Evolutionary conservation across 352 stramenopile species (phyloP), one percentile per base, ranked within the genome.

Genomic region (Pythium monospermum): DNA sequence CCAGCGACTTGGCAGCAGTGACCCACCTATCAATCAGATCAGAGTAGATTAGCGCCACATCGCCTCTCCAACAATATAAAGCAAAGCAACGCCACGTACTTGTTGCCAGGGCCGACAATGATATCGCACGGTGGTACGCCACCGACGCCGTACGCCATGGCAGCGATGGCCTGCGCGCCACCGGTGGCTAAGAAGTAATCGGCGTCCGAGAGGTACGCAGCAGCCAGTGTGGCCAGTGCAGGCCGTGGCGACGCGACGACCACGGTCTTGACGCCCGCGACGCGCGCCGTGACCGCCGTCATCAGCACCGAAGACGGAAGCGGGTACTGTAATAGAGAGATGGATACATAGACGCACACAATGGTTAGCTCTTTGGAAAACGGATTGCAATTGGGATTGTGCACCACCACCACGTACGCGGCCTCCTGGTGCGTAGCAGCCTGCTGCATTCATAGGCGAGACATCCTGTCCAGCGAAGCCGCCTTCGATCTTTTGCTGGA

Each of bases 21-120:
- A 99, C 97, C 95, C 96, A 99, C 59, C 64, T 72, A 47, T 22
- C n/a, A n/a, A n/a, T n/a, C n/a, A n/a, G n/a, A n/a, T n/a, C n/a
- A n/a, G n/a, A n/a, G n/a, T n/a, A n/a, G n/a, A n/a, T n/a, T n/a
- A n/a, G n/a, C n/a, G n/a, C n/a, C n/a, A n/a, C n/a, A n/a, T n/a
- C n/a, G n/a, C n/a, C n/a, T n/a, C n/a, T n/a, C n/a, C n/a, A n/a
- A n/a, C n/a, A n/a, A n/a, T n/a, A n/a, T n/a, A n/a, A n/a, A n/a
- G n/a, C n/a, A n/a, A n/a, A n/a, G n/a, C 12, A 25, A 59, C 27
- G 6, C 4, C 18, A 46, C 45, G 41, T 53, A 73, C 70, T 98
- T 98, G 82, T 99, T 99, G 25, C 97, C 97, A 1, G 97, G 97
- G 28, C 97, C 97, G 23, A 98, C 96, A 64, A 99, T 98, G 55